These are phyloP conservation scores for Talaromyces sp. DNA, from an alignment of 2,329 filamentous ascomycete species.

Conservation along the genomic window DNA sequence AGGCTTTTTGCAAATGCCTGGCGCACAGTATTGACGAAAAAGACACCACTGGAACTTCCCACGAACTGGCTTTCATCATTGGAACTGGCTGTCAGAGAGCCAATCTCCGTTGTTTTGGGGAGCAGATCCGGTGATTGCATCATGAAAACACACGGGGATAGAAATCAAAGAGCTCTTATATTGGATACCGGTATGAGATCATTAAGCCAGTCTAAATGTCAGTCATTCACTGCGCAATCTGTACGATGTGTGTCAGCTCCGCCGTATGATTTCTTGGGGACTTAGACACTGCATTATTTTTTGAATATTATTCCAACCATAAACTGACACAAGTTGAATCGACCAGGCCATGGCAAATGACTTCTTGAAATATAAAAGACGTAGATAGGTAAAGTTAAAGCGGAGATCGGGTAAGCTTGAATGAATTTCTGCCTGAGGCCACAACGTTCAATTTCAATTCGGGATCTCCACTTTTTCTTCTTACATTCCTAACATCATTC, in stretches of 20 bases:
- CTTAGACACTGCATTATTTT: neutral
- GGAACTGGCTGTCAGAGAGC: conserved; percentile 41
- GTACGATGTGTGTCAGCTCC: neutral
- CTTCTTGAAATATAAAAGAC: neutral
- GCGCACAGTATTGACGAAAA: conserved; percentile 54
- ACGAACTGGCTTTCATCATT: conserved; percentile 51
- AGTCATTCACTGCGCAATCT: neutral
- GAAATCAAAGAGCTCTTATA: neutral
- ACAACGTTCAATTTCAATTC: neutral
- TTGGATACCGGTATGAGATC: neutral
- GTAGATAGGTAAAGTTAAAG: neutral
- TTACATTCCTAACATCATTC: neutral
- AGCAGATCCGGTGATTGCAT: conserved; percentile 30
- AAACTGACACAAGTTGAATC: neutral
- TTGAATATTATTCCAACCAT: neutral
- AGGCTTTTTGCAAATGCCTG: conserved; percentile 46
- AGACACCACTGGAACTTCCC: conserved; percentile 52
- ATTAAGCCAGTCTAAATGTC: neutral
- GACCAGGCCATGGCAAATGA: neutral
- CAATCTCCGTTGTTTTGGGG: conserved; percentile 37
- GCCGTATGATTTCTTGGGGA: neutral
- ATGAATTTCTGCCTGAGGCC: neutral
- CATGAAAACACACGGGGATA: neutral
- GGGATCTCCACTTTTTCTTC: neutral
- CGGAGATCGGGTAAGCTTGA: neutral